Base-by-base conservation (phyloP, 768 basidiomycete genomes). In the Psilocybe cyanescens region DNA sequence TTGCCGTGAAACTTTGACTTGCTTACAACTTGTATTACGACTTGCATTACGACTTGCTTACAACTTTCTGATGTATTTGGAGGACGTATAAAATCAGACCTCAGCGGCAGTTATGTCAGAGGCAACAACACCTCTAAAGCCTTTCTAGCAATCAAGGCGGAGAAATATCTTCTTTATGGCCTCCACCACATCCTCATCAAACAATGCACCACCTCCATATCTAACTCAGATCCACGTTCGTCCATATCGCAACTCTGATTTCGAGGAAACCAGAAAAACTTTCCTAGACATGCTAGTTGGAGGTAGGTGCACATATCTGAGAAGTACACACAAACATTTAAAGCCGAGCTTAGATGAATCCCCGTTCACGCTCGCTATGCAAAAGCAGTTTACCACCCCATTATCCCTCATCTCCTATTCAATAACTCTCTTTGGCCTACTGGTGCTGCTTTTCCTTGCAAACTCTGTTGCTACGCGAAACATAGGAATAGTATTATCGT, bases 201-300 rank as follows among this genome's bases (percentile, higher is more conserved):
- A 24, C 24, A 24, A 24, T 24, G 24, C 24, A 24, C 24, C 24
- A 24, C 24, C 24, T 24, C 24, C 24, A 14, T 39, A 39, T 8
- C 37, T 39, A 17, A 49, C 48, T 4, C 3, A 51, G 7, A 58
- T 59, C 52, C 50, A 50, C 6, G 58, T 70, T 55, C 61, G 67
- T 5, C 61, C 48, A 45, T 67, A 53, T 44, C 48, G 55, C 48
- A 35, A 53, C 50, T 57, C 61, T 9, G 69, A 70, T 57, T 59
- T 51, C 1, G 53, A 57, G 24, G 54, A 51, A 33, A 62, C 68
- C 16, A 65, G 65, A 5, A 49, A 57, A 11, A 33, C 68, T 16
- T 68, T 65, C 54, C 47, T 41, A 17, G 33, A 46, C 17, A 51
- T 61, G 3, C 47, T 70, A 41, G 45, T 45, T 8, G 44, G 39